Evolutionary conservation across 768 basidiomycete genomes (phyloP).

Genomic region (Tricholoma flavovirens): DNA sequence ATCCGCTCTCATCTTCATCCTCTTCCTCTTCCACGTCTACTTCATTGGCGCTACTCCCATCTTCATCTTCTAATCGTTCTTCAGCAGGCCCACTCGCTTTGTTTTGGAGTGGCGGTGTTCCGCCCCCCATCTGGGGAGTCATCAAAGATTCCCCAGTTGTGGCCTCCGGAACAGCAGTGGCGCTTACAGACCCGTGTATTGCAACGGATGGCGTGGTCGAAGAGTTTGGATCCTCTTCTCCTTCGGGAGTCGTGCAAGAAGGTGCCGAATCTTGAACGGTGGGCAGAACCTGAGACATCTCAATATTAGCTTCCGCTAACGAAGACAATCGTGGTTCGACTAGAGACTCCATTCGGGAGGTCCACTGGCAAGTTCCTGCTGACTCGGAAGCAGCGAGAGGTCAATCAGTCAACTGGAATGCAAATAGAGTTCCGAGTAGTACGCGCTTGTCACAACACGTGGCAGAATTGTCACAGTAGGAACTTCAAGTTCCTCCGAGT

Average conservation of each 20-base stretch:
- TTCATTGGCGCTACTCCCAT: not conserved
- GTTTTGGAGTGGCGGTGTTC: not conserved
- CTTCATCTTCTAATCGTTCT: not conserved
- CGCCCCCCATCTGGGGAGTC: not conserved
- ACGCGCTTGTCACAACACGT: not conserved
- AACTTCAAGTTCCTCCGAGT: too few relatives aligned
- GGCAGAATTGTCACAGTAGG: not conserved
- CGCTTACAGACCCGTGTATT: not conserved
- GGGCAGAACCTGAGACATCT: not conserved
- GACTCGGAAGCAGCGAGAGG: too few relatives aligned
- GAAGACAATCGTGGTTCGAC: not conserved
- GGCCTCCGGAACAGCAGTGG: not conserved
- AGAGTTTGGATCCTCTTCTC: not conserved
- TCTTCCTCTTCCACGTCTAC: not conserved
- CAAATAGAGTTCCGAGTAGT: not conserved
- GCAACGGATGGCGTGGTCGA: not conserved
- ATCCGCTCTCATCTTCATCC: slow-evolving; percentile 10
- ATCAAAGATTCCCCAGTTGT: not conserved
- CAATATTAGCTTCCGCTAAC: not conserved
- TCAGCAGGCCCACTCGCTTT: not conserved
- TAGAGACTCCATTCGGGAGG: not conserved
- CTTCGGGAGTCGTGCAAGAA: not conserved
- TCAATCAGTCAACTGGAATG: too few relatives aligned
- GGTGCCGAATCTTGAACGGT: not conserved
- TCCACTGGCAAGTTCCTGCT: not conserved